Evolutionary conservation across 1,139 yeast species (phyloP).

Genomic region (Yamadazyma mexicana): DNA sequence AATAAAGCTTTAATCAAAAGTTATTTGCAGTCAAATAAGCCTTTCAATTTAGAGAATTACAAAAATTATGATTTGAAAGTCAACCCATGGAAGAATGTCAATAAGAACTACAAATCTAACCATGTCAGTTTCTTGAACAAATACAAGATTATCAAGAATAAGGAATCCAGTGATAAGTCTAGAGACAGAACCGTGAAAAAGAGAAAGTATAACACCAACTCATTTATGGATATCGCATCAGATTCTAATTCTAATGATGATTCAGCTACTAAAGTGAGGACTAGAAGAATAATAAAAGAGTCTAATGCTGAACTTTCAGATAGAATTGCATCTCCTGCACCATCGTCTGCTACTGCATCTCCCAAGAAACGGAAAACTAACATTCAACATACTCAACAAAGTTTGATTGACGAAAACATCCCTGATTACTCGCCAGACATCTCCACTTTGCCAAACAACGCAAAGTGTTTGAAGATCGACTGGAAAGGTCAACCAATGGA

Average conservation of each 20-base stretch:
- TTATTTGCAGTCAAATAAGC: conserved; percentile 22
- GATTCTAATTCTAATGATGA: conserved; percentile 24
- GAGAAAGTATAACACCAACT: conserved; percentile 33
- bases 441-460: conserved; percentile 57
- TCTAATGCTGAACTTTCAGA: conserved; percentile 14
- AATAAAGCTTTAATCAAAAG: conserved; percentile 14
- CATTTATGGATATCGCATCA: conserved; percentile 18
- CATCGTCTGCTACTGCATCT: conserved; percentile 10
- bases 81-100: conserved; percentile 50
- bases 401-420: conserved; percentile 54
- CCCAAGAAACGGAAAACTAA: conserved; percentile 43
- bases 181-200: conserved; percentile 16
- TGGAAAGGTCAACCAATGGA: conserved; percentile 99
- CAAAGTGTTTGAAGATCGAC: conserved; percentile 78
- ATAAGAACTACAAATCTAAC: conserved; percentile 42
- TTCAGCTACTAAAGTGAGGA: conserved; percentile 50
- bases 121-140: conserved; percentile 54
- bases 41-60: conserved; percentile 51
- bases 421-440: conserved; percentile 80
- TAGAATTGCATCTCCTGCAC: conserved; percentile 13
- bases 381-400: conserved; percentile 34
- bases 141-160: conserved; percentile 35
- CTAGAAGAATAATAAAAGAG: conserved; percentile 37
- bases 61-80: conserved; percentile 49
- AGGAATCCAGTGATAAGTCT: conserved; percentile 16